Evolutionary conservation across 441 rosid species (phyloP), one percentile per base, ranked within the genome.

Genomic region (Biscutella laevigata): DNA sequence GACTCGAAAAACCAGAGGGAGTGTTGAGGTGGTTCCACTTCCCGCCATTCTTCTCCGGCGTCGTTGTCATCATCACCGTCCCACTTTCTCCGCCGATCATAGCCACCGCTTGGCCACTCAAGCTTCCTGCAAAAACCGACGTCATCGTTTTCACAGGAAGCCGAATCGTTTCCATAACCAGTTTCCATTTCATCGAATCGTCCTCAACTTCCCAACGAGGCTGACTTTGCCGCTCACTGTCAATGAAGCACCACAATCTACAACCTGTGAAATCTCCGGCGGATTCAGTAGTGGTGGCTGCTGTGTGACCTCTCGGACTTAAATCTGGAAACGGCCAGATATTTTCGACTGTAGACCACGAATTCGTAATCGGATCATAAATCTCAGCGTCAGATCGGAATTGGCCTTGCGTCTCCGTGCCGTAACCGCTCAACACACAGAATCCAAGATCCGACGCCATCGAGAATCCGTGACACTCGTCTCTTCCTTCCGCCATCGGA

Each of bases 391-490:
- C 84, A 1, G 71, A 49, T 26, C 66, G 52, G 61, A 79, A 79
- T 9, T 71, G 74, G 1, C 81, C 84, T 68, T 79, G 81, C 5
- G 69, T 74, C 45, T 76, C 77, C 6, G 77, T 74, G 4, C 76
- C 76, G 49, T 79, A 79, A 14, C 84, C 84, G 54, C 84, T 79
- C 59, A 76, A 61, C 2, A 76, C 84, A 61, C 74, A 79, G 16
- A 79, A 79, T 9, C 61, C 71, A 1, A 61, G 54, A 49, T 76
- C 79, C 22, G 57, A 45, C 2, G 61, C 71, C 74, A 61, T 71
- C 2, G 72, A 33, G 58, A 79, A 29, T 3, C 84, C 84, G 4
- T 61, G 66, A 6, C 79, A 71, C 50, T 79, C 84, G 33, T 79
- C 84, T 53, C 81, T 76, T 39, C 70, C 84, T 57, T 74, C 81